Conservation (phyloP, 1,284 basidiomycete species). For the Cerioporus squamosus region DNA sequence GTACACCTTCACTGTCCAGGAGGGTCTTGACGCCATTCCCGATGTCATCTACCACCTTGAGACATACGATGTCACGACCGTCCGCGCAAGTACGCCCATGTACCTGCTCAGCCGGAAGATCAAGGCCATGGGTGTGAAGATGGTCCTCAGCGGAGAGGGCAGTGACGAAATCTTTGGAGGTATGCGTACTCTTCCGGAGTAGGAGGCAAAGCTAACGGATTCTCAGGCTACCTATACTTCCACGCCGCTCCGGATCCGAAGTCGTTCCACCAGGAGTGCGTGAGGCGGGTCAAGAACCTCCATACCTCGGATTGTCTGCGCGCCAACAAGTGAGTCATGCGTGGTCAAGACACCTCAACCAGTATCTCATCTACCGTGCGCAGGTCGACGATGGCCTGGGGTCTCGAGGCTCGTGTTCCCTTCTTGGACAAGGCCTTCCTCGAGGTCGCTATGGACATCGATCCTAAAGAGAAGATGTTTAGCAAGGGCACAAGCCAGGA, state of each 20-base stretch:
- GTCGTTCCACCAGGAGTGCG: constrained; percentile 96
- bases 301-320: constrained; percentile 98
- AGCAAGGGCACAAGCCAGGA: constrained; percentile 80
- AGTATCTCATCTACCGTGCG: not conserved
- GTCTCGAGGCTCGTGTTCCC: constrained; percentile 97
- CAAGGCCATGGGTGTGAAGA: constrained; percentile 99
- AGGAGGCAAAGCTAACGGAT: not conserved
- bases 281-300: constrained; percentile 96
- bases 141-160: constrained; percentile 98
- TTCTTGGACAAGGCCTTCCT: constrained; percentile 99
- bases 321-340: constrained; percentile 85
- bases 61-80: constrained; percentile 99
- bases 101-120: constrained; percentile 97
- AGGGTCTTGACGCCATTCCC: constrained; percentile 96
- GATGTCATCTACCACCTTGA: constrained; percentile 99
- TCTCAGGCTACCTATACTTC: constrained; percentile 96
- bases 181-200: constrained; percentile 25
- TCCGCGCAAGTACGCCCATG: constrained; percentile 97
- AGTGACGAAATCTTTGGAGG: constrained; percentile 98
- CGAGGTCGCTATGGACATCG: constrained; percentile 91
- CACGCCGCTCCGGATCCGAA: constrained; percentile 92
- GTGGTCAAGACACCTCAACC: not conserved
- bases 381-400: constrained; percentile 99
- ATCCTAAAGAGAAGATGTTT: constrained; percentile 92
- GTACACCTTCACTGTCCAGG: constrained; percentile 98